Conservation (phyloP, 2,329 filamentous ascomycete genomes). For the Volutella citrinella region DNA sequence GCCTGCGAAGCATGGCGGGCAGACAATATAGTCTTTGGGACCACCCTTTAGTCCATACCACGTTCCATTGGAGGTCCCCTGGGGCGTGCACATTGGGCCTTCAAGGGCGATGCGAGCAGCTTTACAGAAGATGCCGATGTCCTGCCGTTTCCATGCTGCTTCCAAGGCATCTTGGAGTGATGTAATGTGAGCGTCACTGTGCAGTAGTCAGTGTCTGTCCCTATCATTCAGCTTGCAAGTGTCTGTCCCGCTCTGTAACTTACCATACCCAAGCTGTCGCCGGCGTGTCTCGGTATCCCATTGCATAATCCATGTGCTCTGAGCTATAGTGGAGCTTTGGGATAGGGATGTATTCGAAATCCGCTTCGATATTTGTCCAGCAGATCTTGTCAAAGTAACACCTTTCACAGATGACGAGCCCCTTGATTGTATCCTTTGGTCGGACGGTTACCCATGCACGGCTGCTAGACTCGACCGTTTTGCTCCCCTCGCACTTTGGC, state of each 20-base stretch:
- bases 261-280: no score
- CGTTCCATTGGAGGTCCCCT: constrained; percentile 1
- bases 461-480: constrained; percentile 1
- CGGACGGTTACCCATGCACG: constrained; percentile 4
- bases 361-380: constrained; percentile 2
- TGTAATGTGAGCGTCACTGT: no score
- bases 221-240: no score
- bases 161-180: no score
- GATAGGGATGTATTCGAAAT: constrained; percentile 5
- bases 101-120: constrained; percentile 1
- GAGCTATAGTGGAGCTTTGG: no score
- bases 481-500: constrained; percentile 3
- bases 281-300: no score
- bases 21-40: constrained; percentile 3
- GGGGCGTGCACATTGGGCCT: neutral
- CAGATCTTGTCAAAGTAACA: constrained; percentile 5
- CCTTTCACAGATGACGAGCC: constrained; percentile 3
- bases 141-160: constrained; percentile 1
- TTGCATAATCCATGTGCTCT: no score
- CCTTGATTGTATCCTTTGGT: neutral
- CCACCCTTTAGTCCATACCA: constrained; percentile 5
- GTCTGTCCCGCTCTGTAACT: no score
- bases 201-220: no score
- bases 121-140: constrained; percentile 3
- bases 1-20: neutral